A percentile compares a stretch with the other conserved stretches of the same genome.
Conservation (phyloP, 2,329 filamentous ascomycete species). For the Berkeleyomyces basicola region DNA sequence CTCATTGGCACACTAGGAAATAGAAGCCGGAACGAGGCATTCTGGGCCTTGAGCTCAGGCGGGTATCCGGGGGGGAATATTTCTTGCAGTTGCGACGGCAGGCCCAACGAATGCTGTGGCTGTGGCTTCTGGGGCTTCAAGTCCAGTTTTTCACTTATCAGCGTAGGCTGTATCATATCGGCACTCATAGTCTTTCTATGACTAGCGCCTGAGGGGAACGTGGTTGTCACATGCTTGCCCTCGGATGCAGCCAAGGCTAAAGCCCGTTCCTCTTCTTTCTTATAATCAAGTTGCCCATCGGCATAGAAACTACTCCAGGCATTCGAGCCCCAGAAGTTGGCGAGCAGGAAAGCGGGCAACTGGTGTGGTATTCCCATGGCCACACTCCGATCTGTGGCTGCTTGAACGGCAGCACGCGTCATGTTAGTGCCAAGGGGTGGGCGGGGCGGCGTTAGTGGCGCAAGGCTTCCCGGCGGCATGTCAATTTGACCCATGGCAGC, state of each 20-base stretch:
- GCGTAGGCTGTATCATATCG: slow-evolving; percentile 7
- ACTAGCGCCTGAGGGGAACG: neutral
- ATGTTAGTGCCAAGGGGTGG: slow-evolving; percentile 72
- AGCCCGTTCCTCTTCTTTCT: slow-evolving; percentile 11
- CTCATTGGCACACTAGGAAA: slow-evolving; percentile 65
- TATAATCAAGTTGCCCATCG: slow-evolving; percentile 15
- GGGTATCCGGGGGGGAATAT: slow-evolving; percentile 65
- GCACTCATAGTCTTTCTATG: slow-evolving; percentile 15
- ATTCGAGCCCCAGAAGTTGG: slow-evolving; percentile 84
- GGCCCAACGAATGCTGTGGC: neutral
- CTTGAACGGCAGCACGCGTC: slow-evolving; percentile 68
- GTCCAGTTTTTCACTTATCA: slow-evolving; percentile 5
- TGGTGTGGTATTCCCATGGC: slow-evolving; percentile 43
- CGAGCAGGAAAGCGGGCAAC: slow-evolving; percentile 72
- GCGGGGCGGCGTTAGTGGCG: slow-evolving; percentile 66
- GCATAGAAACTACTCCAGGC: slow-evolving; percentile 43
- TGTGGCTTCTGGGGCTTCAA: neutral
- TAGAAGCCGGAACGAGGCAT: slow-evolving; percentile 81
- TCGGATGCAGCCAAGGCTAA: slow-evolving; percentile 10
- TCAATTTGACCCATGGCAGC: slow-evolving; percentile 24
- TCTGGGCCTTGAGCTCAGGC: slow-evolving; percentile 63
- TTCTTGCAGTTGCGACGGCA: slow-evolving; percentile 23
- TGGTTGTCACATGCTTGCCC: slow-evolving; percentile 9
- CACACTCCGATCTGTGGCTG: slow-evolving; percentile 60
- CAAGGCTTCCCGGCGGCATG: slow-evolving; percentile 44